These are phyloP conservation scores for Myriangium duriaei DNA, from an alignment of 2,329 filamentous ascomycete genomes.

Conservation along the genomic window DNA sequence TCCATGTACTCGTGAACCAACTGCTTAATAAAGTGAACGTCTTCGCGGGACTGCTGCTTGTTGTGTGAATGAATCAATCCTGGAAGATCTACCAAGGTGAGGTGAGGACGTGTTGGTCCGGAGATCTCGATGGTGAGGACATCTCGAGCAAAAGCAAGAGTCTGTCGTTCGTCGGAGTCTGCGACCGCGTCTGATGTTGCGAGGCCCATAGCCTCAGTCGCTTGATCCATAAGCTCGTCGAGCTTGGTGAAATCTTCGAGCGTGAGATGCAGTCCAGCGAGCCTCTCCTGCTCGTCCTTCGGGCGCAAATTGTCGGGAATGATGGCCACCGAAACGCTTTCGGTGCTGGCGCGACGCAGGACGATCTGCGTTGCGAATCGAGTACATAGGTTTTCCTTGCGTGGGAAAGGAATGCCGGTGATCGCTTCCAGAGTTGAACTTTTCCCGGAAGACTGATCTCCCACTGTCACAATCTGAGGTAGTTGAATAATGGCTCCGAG, in stretches of 20 bases:
- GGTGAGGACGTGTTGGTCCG: conserved; percentile 29
- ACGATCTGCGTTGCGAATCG: conserved; percentile 50
- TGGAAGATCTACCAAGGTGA: conserved; percentile 25
- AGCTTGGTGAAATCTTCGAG: conserved; percentile 31
- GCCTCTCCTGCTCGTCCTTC: conserved; percentile 20
- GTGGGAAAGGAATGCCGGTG: conserved; percentile 46
- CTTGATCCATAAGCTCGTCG: conserved; percentile 38
- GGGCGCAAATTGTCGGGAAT: conserved; percentile 19
- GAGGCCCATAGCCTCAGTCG: conserved; percentile 41
- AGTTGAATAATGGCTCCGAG: conserved; percentile 22
- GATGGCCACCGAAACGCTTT: conserved; percentile 16
- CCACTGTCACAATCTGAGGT: conserved; percentile 35
- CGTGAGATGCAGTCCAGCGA: conserved; percentile 19
- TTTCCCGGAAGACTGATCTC: conserved; percentile 50
- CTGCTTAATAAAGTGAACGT: conserved; percentile 21
- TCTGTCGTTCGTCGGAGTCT: conserved; percentile 7
- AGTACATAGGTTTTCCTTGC: conserved; percentile 45
- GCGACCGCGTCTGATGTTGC: conserved; percentile 6
- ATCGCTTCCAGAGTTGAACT: conserved; percentile 55
- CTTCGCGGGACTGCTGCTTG: conserved; percentile 21
- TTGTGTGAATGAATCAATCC: conserved; percentile 26
- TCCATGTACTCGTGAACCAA: conserved; percentile 43
- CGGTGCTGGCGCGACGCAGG: conserved; percentile 28
- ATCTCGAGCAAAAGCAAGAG: conserved; percentile 32
- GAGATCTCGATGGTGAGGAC: conserved; percentile 36